Percentiles rank a stretch among this genome's conserved stretches.
phyloP scores from a whole-genome alignment of 1,139 yeast genomes.

The Debaryomyces singareniensis region DNA sequence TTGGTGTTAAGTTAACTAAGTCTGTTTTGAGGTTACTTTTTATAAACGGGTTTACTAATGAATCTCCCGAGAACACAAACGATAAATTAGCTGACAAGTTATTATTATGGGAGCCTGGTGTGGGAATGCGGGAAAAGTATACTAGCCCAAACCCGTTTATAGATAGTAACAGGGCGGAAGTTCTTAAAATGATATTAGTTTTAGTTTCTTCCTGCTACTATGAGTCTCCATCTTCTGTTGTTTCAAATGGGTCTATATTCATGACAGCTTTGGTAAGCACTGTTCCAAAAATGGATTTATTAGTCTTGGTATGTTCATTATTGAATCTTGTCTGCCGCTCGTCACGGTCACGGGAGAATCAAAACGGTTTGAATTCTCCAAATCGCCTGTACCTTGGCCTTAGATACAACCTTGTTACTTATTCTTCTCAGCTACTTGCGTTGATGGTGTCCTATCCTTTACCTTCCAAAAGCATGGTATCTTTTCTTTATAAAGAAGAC shows the following conservation, averaged over 20 bases:
- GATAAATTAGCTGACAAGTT: conserved; percentile 5
- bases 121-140: conserved; percentile 44
- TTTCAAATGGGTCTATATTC: conserved; percentile 50
- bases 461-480: conserved; percentile 41
- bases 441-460: conserved; percentile 60
- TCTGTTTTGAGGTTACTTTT: conserved; percentile 50
- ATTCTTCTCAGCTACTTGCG: conserved; percentile 57
- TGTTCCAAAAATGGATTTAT: conserved; percentile 41
- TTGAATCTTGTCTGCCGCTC: conserved; percentile 52
- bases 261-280: conserved; percentile 51
- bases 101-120: conserved; percentile 70
- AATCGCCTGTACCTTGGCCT: conserved; percentile 33
- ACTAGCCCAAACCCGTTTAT: conserved; percentile 41
- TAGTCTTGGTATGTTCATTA: conserved; percentile 62
- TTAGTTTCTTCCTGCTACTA: conserved; percentile 65
- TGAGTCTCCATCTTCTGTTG: conserved; percentile 35
- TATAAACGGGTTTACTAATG: conserved; percentile 53
- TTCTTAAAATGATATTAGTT: conserved; percentile 55
- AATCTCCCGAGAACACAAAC: conserved; percentile 5
- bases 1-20: conserved; percentile 47
- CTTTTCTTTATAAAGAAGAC: conserved; percentile 31
- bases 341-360: conserved; percentile 21
- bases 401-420: conserved; percentile 48
- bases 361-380: conserved; percentile 25
- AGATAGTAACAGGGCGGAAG: conserved; percentile 64